Evolutionary conservation across 192 early-diverging fungal genomes (phyloP).

Genomic region (Lobosporangium transversale): DNA sequence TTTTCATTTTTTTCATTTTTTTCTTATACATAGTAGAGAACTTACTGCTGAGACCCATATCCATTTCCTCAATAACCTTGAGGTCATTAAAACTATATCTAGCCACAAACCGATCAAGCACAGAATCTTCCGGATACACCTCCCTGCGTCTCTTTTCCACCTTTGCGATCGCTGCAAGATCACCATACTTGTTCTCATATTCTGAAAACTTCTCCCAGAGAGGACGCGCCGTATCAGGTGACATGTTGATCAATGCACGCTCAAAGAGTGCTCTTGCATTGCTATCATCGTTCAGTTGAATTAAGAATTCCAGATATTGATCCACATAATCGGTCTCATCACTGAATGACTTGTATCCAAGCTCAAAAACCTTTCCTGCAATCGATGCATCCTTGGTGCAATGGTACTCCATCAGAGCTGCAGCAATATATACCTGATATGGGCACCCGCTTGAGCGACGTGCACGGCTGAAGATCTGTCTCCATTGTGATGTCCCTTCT

Average conservation of each 20-base stretch:
- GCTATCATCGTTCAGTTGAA: conserved; percentile 90
- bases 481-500: conserved; percentile 66
- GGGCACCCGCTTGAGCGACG: conserved; percentile 79
- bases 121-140: conserved; percentile 74
- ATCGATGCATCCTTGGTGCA: conserved; percentile 83
- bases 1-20: too few species aligned
- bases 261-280: conserved; percentile 94
- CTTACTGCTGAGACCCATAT: conserved; percentile 77
- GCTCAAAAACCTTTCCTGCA: conserved; percentile 90
- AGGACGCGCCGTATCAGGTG: conserved; percentile 72
- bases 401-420: conserved; percentile 93
- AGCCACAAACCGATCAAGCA: conserved; percentile 68
- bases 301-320: conserved; percentile 89
- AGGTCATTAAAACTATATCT: conserved; percentile 85
- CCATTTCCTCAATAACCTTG: conserved; percentile 72
- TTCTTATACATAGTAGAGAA: not conserved
- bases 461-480: conserved; percentile 80
- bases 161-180: conserved; percentile 76
- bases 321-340: conserved; percentile 78
- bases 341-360: conserved; percentile 83
- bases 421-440: conserved; percentile 71
- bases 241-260: conserved; percentile 76
- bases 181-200: conserved; percentile 90
- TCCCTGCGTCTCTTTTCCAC: conserved; percentile 83
- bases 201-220: conserved; percentile 88